These are phyloP conservation scores for Pirum gemmata DNA, from an alignment of 78 protist genomes.

Conservation along the genomic window DNA sequence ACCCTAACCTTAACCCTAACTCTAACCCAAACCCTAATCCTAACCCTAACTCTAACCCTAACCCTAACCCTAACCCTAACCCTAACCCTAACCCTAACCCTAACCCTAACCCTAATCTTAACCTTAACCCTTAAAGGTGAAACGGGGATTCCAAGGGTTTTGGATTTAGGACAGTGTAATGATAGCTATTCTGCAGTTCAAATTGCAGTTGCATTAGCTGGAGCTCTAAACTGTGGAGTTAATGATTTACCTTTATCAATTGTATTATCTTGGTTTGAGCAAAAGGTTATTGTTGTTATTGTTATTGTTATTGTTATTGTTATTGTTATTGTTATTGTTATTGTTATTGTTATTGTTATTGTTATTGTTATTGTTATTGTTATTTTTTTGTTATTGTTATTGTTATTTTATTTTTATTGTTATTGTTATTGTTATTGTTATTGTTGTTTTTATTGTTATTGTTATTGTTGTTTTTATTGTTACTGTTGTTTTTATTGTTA, in stretches of 20 bases:
- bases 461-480: too few relatives aligned
- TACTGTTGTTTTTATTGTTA: too few relatives aligned
- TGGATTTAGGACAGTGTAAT: slow-evolving; percentile 86
- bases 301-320: slow-evolving; percentile 31
- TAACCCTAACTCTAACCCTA: too few relatives aligned
- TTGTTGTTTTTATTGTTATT: too few relatives aligned
- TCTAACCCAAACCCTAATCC: too few relatives aligned
- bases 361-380: background rate
- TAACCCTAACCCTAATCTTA: too few relatives aligned
- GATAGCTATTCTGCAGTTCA: slow-evolving; percentile 72
- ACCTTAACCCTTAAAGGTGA: too few relatives aligned
- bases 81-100: too few relatives aligned
- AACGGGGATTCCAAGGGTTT: slow-evolving; percentile 70
- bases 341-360: background rate
- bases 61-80: too few relatives aligned
- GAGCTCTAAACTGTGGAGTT: slow-evolving; percentile 36
- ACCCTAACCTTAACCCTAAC: too few relatives aligned
- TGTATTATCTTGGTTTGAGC: slow-evolving; percentile 70
- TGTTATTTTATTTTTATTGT: too few relatives aligned
- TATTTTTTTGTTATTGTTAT: background rate
- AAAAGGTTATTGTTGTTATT: slow-evolving; percentile 76
- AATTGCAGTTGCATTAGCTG: slow-evolving; percentile 67
- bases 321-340: background rate
- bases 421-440: background rate
- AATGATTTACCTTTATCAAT: slow-evolving; percentile 64